A percentile compares a stretch with the other conserved stretches of the same genome.
Conservation (phyloP, 148 eudicot genomes). For the Talinum fruticosum region DNA sequence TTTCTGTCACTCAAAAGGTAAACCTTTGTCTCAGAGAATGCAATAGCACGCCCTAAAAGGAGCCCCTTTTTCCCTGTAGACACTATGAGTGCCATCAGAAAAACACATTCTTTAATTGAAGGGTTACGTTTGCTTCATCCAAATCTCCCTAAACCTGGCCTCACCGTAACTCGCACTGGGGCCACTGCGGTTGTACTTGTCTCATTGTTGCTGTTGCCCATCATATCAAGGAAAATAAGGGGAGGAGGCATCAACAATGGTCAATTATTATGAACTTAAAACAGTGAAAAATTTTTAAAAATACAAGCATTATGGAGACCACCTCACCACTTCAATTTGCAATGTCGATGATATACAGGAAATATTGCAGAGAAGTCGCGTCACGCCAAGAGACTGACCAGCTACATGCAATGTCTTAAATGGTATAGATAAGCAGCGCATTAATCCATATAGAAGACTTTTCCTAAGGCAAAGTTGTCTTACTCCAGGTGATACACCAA, state of each 20-base stretch:
- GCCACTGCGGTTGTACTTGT: too few relatives aligned
- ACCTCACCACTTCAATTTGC: constrained; percentile 78
- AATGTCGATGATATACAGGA: constrained; percentile 56
- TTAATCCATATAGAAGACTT: constrained; percentile 63
- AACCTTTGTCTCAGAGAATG: neutral
- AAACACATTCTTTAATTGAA: neutral
- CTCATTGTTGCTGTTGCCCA: neutral
- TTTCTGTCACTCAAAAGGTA: neutral
- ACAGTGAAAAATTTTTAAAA: neutral
- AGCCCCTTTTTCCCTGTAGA: neutral
- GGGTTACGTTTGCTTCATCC: neutral
- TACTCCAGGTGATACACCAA: constrained; percentile 63
- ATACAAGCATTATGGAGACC: constrained; percentile 10
- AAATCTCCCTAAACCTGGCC: too few relatives aligned
- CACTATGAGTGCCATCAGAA: neutral
- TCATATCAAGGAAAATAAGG: neutral
- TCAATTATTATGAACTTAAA: neutral
- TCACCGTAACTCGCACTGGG: neutral
- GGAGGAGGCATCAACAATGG: neutral
- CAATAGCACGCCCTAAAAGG: neutral
- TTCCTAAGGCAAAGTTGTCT: constrained; percentile 73
- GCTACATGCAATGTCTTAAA: constrained; percentile 68
- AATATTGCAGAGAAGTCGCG: constrained; percentile 57
- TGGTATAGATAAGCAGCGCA: constrained; percentile 64
- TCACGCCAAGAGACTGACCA: constrained; percentile 60